phyloP scores from a whole-genome alignment of 2,329 filamentous ascomycete genomes.

The Orbilia quercus region DNA sequence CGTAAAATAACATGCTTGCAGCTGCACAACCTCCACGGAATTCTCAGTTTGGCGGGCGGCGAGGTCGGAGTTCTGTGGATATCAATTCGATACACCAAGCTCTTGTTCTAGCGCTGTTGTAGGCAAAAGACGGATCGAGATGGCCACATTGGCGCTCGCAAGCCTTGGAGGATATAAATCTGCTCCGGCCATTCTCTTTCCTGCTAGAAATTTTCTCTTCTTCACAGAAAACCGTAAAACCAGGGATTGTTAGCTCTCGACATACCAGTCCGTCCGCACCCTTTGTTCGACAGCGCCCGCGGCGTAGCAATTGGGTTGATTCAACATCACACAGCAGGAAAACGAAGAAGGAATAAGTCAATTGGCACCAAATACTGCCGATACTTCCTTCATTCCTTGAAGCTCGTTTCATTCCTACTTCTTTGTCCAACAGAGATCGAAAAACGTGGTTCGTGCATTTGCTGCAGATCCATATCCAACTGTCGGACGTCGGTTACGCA shows the following conservation, averaged over 20 bases:
- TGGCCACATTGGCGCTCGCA: conserved; percentile 51
- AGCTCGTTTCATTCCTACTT: not conserved
- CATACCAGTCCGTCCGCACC: conserved; percentile 11
- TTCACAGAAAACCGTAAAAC: not conserved
- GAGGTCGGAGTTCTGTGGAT: conserved; percentile 50
- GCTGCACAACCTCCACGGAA: conserved; percentile 45
- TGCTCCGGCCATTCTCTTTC: conserved; percentile 10
- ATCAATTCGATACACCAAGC: conserved; percentile 18
- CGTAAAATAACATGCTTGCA: conserved; percentile 52
- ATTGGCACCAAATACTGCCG: not conserved
- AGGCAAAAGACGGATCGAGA: conserved; percentile 41
- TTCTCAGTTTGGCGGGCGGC: conserved; percentile 36
- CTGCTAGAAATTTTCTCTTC: conserved; percentile 12
- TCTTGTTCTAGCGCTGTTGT: conserved; percentile 8
- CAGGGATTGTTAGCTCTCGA: conserved; percentile 4
- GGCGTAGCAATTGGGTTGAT: conserved; percentile 49
- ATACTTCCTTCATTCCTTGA: conserved; percentile 7
- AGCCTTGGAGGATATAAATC: conserved; percentile 29
- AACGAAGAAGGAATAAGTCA: conserved; percentile 1
- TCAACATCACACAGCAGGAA: conserved; percentile 49
- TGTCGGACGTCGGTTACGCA: conserved; percentile 17
- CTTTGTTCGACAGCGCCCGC: conserved; percentile 43
- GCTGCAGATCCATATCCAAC: conserved; percentile 16
- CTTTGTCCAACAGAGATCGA: conserved; percentile 2
- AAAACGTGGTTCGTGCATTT: conserved; percentile 16